These are phyloP conservation scores for Alternaria sp. DNA, from an alignment of 2,329 filamentous ascomycete species.

Conservation along the genomic window DNA sequence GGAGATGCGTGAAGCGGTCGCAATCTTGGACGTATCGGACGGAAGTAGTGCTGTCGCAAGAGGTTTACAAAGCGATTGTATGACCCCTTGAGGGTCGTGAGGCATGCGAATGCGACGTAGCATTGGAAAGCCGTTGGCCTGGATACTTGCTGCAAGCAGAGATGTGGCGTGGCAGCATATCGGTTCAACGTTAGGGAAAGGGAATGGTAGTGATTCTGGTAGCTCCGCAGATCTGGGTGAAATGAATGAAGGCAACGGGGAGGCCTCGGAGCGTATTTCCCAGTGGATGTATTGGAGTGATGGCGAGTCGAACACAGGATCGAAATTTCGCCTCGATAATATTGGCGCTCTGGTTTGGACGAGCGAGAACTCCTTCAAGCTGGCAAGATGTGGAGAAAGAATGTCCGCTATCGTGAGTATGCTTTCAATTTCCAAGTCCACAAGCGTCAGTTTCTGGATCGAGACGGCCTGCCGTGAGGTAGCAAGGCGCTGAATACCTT, in stretches of 20 bases:
- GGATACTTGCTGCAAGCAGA: conserved; percentile 69
- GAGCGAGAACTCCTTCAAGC: conserved; percentile 59
- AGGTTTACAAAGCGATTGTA: conserved; percentile 73
- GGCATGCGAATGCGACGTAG: conserved; percentile 68
- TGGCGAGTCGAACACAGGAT: conserved; percentile 57
- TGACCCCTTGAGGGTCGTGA: conserved; percentile 70
- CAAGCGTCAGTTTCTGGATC: conserved; percentile 57
- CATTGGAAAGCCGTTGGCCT: conserved; percentile 66
- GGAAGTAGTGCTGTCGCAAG: conserved; percentile 61
- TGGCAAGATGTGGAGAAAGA: conserved; percentile 51
- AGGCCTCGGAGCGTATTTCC: conserved; percentile 58
- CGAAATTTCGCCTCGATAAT: conserved; percentile 50
- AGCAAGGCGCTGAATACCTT: conserved; percentile 60
- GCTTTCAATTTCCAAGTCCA: conserved; percentile 61
- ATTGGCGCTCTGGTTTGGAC: conserved; percentile 59
- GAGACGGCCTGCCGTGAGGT: conserved; percentile 53
- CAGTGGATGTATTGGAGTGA: conserved; percentile 63
- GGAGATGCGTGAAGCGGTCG: conserved; percentile 8
- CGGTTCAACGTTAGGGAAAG: conserved; percentile 45
- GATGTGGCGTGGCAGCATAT: conserved; percentile 62
- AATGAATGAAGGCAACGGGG: conserved; percentile 17
- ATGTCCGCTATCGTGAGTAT: conserved; percentile 60
- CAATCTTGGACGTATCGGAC: conserved; percentile 29
- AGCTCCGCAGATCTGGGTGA: conserved; percentile 2
- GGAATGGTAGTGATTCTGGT: conserved; percentile 14